A percentile compares a stretch with the other conserved stretches of the same genome.
Evolutionary conservation across 352 stramenopile species (phyloP).

Genomic region (Globisporangium iwayamae): DNA sequence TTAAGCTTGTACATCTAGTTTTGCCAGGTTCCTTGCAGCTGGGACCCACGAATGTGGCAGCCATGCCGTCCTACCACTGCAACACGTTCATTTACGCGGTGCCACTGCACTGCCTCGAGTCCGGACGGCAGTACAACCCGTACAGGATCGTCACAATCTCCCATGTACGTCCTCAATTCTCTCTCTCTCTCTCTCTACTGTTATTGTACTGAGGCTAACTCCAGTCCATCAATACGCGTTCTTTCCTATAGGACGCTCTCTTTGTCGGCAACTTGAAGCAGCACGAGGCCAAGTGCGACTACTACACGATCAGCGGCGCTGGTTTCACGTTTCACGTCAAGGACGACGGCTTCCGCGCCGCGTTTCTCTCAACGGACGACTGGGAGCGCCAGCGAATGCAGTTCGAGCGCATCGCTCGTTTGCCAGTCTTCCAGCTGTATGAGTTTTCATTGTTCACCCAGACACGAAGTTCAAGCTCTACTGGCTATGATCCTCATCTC

Average conservation of each 20-base stretch:
- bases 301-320: conserved; percentile 59
- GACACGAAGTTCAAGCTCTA: no score
- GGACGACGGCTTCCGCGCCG: conserved; percentile 34
- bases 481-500: no score
- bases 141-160: conserved; percentile 65
- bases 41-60: background rate
- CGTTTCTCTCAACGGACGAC: conserved; percentile 35
- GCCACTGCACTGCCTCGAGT: conserved; percentile 50
- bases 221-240: no score
- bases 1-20: no score
- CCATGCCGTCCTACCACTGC: conserved; percentile 17
- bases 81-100: conserved; percentile 72
- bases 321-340: conserved; percentile 67
- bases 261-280: conserved; percentile 21
- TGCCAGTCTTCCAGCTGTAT: conserved; percentile 56
- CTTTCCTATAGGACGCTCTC: background rate
- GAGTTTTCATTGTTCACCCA: background rate
- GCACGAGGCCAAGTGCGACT: conserved; percentile 43
- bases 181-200: background rate
- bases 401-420: conserved; percentile 33
- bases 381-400: conserved; percentile 55
- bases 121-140: conserved; percentile 45
- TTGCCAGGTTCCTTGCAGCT: background rate
- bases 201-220: background rate
- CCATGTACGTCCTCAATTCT: conserved; percentile 29